Percentiles rank a stretch among this genome's conserved stretches.
Evolutionary conservation across 2,329 filamentous ascomycete species (phyloP).

Genomic region (Aspergillus flavus): DNA sequence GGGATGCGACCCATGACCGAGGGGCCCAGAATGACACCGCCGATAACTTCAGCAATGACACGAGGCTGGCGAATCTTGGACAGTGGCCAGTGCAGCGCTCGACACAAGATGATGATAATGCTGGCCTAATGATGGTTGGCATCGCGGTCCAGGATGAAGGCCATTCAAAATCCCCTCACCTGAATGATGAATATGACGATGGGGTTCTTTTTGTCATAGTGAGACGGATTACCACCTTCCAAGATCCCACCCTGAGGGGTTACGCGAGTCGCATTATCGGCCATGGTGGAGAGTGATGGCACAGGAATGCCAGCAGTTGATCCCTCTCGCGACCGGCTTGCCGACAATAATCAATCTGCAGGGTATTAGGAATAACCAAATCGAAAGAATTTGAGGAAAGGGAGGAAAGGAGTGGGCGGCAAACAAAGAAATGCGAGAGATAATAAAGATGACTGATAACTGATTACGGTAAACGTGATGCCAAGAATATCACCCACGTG

Average conservation of each 20-base stretch:
- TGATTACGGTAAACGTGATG: background rate
- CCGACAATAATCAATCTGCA: background rate
- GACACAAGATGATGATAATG: constrained; percentile 76
- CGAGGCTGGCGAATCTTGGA: constrained; percentile 76
- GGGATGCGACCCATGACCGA: constrained; percentile 87
- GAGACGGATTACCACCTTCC: constrained; percentile 68
- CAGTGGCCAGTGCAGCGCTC: constrained; percentile 74
- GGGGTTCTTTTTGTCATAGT: constrained; percentile 71
- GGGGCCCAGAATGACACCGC: constrained; percentile 81
- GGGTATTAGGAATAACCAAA: background rate
- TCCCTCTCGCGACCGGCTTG: background rate
- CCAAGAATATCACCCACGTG: background rate
- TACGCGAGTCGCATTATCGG: constrained; percentile 21
- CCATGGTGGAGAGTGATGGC: constrained; percentile 20
- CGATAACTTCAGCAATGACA: constrained; percentile 82
- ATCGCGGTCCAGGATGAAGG: background rate
- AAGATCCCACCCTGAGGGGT: constrained; percentile 68
- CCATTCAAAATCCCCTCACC: constrained; percentile 42
- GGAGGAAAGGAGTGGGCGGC: background rate
- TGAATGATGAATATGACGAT: constrained; percentile 77
- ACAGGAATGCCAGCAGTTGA: background rate
- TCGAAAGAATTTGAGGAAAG: background rate
- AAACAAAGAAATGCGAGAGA: background rate
- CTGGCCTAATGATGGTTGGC: constrained; percentile 53
- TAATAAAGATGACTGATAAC: background rate